Evolutionary conservation across 768 basidiomycete genomes (phyloP), one percentile per base, ranked within the genome.

Genomic region (Lentinula detonsa): DNA sequence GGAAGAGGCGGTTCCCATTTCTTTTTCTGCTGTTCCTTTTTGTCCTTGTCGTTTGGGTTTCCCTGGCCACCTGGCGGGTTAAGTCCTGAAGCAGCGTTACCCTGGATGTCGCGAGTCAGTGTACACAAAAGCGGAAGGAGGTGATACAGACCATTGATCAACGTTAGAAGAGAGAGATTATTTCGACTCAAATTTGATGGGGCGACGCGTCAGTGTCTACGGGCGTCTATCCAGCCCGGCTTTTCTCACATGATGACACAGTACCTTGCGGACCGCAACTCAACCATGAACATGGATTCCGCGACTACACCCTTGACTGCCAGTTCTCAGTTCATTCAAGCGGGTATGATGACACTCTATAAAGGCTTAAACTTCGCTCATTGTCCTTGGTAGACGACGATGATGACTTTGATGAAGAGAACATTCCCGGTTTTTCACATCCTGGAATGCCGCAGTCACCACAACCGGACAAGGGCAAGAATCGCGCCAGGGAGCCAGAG

Each of bases 1-100:
- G 96, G 95, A 61, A 97, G 84, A 68, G 96, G 96, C 7, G 96
- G 95, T 73, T 98, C 96, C 95, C 95, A 98, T 78, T 96, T 95
- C 85, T 98, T 97, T 76, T 87, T 84, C 68, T 85, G 76, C 61
- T 70, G 66, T 67, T 80, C 76, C 49, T 78, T 75, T 73, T 80
- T 82, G 71, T 76, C 78, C 65, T 78, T 78, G 63, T 76, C 73
- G 53, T 72, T 69, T 57, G 66, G 63, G 39, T 58, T 62, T 45
- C 70, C 39, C 31, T 53, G 65, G 8, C 69, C 73, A 7, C 74
- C 75, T 57, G 73, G 71, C 49, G 77, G 75, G n/a, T 79, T 76
- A 67, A 78, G 70, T 60, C 83, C 89, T 53, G 91, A 93, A 57
- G 88, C 81, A 70, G 86, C 73, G 69, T 93, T 89, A 66, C 91